A percentile compares a stretch with the other conserved stretches of the same genome.
These are phyloP conservation scores for Fusarium xylarioides DNA, from an alignment of 2,329 filamentous ascomycete genomes.

Conservation along the genomic window DNA sequence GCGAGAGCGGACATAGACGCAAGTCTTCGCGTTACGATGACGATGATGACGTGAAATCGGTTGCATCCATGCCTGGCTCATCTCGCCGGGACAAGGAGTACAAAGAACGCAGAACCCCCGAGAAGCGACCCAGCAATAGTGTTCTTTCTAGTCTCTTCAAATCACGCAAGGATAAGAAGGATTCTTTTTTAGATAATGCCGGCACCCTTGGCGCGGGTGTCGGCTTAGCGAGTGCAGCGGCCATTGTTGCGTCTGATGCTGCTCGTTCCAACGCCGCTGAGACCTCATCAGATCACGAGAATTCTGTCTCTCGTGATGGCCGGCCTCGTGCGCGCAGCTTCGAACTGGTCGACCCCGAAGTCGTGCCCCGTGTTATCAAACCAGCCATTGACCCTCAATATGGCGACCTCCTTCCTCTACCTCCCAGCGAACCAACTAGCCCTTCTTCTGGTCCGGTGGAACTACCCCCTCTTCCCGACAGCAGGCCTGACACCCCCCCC, in stretches of 20 bases:
- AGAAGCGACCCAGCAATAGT: conserved; percentile 53
- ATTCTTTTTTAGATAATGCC: conserved; percentile 79
- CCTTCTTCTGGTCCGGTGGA: conserved; percentile 51
- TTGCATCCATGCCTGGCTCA: conserved; percentile 49
- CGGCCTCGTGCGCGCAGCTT: conserved; percentile 38
- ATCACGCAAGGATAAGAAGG: conserved; percentile 53
- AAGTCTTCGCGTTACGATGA: conserved; percentile 52
- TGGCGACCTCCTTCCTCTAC: conserved; percentile 70
- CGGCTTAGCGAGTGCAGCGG: conserved; percentile 66
- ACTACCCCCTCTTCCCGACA: conserved; percentile 67
- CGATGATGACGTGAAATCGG: conserved; percentile 60
- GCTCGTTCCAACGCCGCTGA: conserved; percentile 58
- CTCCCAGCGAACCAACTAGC: conserved; percentile 66
- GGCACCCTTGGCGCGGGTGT: conserved; percentile 75
- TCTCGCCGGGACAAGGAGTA: conserved; percentile 47
- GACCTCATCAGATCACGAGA: conserved; percentile 52
- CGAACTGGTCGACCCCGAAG: conserved; percentile 64
- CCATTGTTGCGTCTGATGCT: conserved; percentile 51
- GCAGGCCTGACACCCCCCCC: conserved; percentile 65
- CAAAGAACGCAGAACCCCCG: conserved; percentile 44
- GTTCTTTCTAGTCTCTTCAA: conserved; percentile 62
- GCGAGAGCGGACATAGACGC: conserved; percentile 47
- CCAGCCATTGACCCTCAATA: conserved; percentile 73
- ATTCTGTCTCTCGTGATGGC: conserved; percentile 39
- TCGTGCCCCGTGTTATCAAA: conserved; percentile 66